Conservation (phyloP, 108 stramenopile genomes). For the Nitzschia sp. region DNA sequence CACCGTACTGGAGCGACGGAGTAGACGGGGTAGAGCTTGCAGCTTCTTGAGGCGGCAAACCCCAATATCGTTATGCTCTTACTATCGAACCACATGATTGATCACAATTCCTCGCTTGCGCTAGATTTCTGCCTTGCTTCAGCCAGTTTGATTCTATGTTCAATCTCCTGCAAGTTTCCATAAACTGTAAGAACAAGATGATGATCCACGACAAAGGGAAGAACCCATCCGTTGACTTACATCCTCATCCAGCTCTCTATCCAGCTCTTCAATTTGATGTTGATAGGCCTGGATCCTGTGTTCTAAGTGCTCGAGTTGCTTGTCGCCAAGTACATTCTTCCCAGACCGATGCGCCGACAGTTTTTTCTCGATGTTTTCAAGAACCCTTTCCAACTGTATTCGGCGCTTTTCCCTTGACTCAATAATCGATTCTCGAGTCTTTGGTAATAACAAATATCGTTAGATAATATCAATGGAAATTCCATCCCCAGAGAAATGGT, state of each 20-base stretch:
- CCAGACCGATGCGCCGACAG: conserved; percentile 5
- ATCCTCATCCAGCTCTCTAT: conserved; percentile 12
- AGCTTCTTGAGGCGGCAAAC: too few species aligned
- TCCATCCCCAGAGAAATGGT: too few species aligned
- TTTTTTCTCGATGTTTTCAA: conserved; percentile 18
- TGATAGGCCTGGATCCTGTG: conserved; percentile 13
- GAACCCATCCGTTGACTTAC: too few species aligned
- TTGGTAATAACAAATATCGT: not conserved
- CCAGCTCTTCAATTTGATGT: conserved; percentile 17
- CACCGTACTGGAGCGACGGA: too few species aligned
- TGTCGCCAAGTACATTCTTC: not conserved
- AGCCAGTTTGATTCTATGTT: not conserved
- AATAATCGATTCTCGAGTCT: conserved; percentile 12
- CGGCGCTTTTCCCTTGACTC: conserved; percentile 14
- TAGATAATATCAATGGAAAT: not conserved
- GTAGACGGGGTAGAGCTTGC: too few species aligned
- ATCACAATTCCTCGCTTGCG: not conserved
- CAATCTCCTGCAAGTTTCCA: not conserved
- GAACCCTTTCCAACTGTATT: conserved; percentile 7
- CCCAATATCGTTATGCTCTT: too few species aligned
- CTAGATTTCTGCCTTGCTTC: not conserved
- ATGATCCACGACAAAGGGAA: too few species aligned
- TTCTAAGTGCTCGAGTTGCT: conserved; percentile 10
- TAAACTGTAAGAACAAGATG: too few species aligned
- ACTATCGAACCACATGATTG: too few species aligned